phyloP scores from a whole-genome alignment of 345 rosid species.

The Eucalyptus polybractea region DNA sequence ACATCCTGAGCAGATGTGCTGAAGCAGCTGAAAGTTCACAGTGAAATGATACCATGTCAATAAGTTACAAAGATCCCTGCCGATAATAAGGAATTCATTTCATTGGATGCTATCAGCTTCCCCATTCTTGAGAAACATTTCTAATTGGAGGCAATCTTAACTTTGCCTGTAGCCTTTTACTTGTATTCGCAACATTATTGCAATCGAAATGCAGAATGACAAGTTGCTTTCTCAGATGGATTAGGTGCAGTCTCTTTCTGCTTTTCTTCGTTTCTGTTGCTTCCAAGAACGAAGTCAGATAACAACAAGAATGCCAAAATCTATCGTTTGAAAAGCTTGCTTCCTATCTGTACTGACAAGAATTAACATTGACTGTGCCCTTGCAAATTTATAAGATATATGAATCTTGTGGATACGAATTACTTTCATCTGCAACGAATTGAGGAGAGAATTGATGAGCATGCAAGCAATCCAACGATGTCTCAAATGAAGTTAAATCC shows the following conservation, averaged over 20 bases:
- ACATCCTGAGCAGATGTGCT: background rate
- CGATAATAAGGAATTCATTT: background rate
- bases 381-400: background rate
- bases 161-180: background rate
- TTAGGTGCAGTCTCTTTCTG: background rate
- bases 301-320: background rate
- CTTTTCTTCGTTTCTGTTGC: background rate
- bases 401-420: background rate
- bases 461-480: background rate
- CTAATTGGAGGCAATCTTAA: background rate
- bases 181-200: background rate
- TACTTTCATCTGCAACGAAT: background rate
- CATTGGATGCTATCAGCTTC: background rate
- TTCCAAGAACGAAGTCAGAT: background rate
- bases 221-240: background rate
- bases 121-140: background rate
- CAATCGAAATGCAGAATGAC: background rate
- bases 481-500: background rate
- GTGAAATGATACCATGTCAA: background rate
- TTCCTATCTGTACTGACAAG: background rate
- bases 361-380: background rate
- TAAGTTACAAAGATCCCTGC: background rate
- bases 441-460: background rate
- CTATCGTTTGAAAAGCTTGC: background rate
- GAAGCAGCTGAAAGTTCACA: background rate